phyloP scores from a whole-genome alignment of 805 yeast genomes.

The Ogataea pini region DNA sequence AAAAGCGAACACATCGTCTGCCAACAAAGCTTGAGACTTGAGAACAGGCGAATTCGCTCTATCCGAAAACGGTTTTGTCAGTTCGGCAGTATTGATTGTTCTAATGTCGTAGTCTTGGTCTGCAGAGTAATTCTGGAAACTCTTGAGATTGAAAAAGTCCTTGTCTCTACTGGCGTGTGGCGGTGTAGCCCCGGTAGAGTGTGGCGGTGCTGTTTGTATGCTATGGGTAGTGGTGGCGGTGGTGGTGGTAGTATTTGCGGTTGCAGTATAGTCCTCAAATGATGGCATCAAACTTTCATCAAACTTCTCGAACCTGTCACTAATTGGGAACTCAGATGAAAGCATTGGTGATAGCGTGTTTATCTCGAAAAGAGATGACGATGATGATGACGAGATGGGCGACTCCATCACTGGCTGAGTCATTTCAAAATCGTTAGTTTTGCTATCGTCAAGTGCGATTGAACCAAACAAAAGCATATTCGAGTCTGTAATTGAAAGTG shows the following conservation, averaged over 20 bases:
- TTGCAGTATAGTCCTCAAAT: constrained; percentile 11
- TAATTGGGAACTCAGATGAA: constrained; percentile 14
- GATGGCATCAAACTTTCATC: constrained; percentile 8
- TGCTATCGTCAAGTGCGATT: neutral
- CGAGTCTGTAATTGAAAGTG: neutral
- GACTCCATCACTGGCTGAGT: constrained; percentile 14
- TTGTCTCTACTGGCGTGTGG: constrained; percentile 1
- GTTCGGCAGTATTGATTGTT: constrained; percentile 26
- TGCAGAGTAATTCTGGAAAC: constrained; percentile 8
- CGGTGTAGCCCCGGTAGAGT: constrained; percentile 7
- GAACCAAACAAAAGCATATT: neutral
- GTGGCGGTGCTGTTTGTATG: constrained; percentile 3
- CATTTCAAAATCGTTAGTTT: neutral
- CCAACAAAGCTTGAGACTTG: constrained; percentile 18
- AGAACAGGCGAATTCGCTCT: constrained; percentile 20
- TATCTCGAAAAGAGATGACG: constrained; percentile 21
- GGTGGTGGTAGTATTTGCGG: neutral
- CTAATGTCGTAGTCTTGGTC: constrained; percentile 14
- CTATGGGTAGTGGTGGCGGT: too few species aligned
- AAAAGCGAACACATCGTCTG: constrained; percentile 11
- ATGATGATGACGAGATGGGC: constrained; percentile 23
- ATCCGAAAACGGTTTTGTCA: constrained; percentile 22
- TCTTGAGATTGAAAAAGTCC: constrained; percentile 1
- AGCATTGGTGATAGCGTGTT: constrained; percentile 15
- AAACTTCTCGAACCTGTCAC: constrained; percentile 18